Base-by-base conservation (phyloP, 495 filamentous ascomycete species). In the Antarctomyces pellizariae region DNA sequence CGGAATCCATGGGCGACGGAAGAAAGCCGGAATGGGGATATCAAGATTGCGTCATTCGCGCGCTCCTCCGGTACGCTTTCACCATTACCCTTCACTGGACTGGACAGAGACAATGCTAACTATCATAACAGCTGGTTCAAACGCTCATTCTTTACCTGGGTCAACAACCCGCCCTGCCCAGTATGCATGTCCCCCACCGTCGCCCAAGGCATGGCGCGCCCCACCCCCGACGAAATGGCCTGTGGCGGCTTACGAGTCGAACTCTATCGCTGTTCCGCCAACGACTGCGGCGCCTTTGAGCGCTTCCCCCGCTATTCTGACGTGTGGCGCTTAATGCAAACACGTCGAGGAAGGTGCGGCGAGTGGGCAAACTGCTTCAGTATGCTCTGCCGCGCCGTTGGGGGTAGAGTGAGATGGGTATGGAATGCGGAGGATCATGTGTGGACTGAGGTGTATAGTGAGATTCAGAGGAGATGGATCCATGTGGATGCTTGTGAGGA, bases 351-450 rank as follows among this genome's bases (percentile, higher is more conserved):
- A 14, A 67, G 86, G 32, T 72, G 65, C 30, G 89, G 86, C 26
- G 86, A 99, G 54, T 99, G 89, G 83, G 83, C 75, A 28, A 93
- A 93, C 48, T 92, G 83, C 53, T 99, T 99, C 52, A 82, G 74
- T 48, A 99, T 99, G 86, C 62, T 99, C 12, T 95, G 86, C 51
- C 66, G 86, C 22, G 86, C 86, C 4, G 64, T 95, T 16, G 83
- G 83, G 17, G 73, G 69, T 18, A 65, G 89, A 23, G 86, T 93
- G 10, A 66, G 86, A 36, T 97, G 89, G 89, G 78, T 97, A 15
- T 97, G 89, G 89, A 93, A 93, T 36, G 69, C 73, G 16, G 86
- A 99, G 49, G 89, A 99, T 47, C 74, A 90, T 34, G 76, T 92
- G 12, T 97, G 86, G 84, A 92, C 82, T 1, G 86, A 99, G 46